Evolutionary conservation across 495 filamentous ascomycete species (phyloP).

Genomic region (Tetracladium setigerum): DNA sequence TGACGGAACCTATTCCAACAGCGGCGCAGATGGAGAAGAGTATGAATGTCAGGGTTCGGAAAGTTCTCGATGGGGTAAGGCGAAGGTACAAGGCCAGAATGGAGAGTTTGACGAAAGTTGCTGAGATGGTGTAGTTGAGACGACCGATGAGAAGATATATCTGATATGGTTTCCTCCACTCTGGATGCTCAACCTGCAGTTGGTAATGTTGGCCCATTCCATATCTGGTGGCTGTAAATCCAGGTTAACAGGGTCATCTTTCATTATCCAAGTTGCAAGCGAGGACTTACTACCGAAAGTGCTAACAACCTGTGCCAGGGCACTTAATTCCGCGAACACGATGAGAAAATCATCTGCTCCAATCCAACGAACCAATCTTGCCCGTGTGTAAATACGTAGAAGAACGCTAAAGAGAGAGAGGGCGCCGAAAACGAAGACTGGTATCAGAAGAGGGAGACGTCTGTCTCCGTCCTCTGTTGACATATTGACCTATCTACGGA

Average conservation of each 20-base stretch:
- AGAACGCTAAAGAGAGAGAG: not conserved
- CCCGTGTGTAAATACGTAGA: not conserved
- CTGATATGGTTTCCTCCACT: not conserved
- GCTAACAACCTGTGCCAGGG: not conserved
- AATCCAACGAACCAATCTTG: not conserved
- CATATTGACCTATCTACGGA: too few species aligned
- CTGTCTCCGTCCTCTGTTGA: too few species aligned
- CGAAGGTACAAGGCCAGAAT: not conserved
- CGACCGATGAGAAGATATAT: not conserved
- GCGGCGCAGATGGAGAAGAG: not conserved
- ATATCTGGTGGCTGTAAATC: not conserved
- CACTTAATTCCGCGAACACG: not conserved
- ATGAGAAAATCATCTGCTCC: not conserved
- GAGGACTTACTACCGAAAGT: too few species aligned
- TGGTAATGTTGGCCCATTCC: not conserved
- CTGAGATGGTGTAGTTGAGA: not conserved
- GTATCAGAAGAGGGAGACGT: too few species aligned
- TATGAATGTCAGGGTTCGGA: not conserved
- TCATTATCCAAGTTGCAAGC: too few species aligned
- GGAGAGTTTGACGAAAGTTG: not conserved
- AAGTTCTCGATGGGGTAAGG: not conserved
- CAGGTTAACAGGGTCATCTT: too few species aligned
- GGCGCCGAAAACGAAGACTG: not conserved
- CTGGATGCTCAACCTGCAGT: not conserved
- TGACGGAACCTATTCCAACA: not conserved